phyloP scores from a whole-genome alignment of 75 land plant species.

The Cupressus sempervirens region DNA sequence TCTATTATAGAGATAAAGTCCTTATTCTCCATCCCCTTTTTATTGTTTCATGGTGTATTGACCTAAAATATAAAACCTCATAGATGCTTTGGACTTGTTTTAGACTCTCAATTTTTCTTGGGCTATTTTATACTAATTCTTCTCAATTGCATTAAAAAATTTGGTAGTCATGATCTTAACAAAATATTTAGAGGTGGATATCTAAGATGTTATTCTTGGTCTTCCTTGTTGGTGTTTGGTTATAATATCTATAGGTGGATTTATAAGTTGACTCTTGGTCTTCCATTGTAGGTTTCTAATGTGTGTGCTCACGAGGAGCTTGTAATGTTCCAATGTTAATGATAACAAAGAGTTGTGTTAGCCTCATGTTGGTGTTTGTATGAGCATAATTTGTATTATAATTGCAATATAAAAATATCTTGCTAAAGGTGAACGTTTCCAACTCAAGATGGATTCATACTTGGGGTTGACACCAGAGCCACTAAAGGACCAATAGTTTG shows the following conservation, averaged over 20 bases:
- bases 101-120: neutral
- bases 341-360: too few species aligned
- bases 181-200: neutral
- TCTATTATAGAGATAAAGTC: neutral
- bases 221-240: too few species aligned
- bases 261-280: too few species aligned
- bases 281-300: too few species aligned
- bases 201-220: too few species aligned
- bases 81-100: neutral
- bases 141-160: neutral
- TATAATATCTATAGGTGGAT: too few species aligned
- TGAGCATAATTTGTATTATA: too few species aligned
- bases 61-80: neutral
- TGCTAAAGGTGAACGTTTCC: neutral
- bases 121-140: neutral
- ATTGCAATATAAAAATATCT: neutral
- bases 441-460: constrained; percentile 89
- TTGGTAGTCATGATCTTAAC: neutral
- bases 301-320: too few species aligned
- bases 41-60: neutral
- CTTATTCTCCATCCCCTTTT: neutral
- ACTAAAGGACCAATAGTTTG: constrained; percentile 93
- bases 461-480: constrained; percentile 97
- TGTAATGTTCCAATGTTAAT: too few species aligned
- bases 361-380: too few species aligned